Evolutionary conservation across 768 basidiomycete species (phyloP), one percentile per base, ranked within the genome.

Genomic region (Hirschioporus abietinus): DNA sequence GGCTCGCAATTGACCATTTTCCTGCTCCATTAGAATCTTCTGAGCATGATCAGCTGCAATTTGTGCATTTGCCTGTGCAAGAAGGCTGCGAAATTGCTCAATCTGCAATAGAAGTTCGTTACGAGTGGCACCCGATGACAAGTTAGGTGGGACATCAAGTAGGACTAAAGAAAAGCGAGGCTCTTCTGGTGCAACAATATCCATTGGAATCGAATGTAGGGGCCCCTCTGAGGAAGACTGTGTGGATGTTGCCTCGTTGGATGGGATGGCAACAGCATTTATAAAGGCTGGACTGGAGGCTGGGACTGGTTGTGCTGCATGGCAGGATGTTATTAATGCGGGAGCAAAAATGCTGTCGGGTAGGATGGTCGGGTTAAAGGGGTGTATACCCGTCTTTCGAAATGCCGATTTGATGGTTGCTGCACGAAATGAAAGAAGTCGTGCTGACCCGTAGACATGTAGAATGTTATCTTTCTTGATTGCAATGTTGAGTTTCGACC

Each of bases 351-450:
- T 66, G 58, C 30, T 36, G 7, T 30, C 25, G 0, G 65, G 65
- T 42, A 78, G 70, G 0, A 70, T 68, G 64, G 67, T 42, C 6
- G 23, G 71, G 66, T 78, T 69, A 7, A 77, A 65, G 24, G 74
- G 78, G 57, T 64, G 69, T 30, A 78, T 77, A 1, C 78, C 77
- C 0, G 73, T 75, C 64, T 75, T 75, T 36, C 59, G 25, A 65
- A 77, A 79, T 42, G 77, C 68, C 2, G 75, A 64, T 25, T 57
- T 30, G 68, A 78, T 78, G 15, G 78, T 78, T 10, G 64, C 77
- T 69, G 1, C 69, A 68, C 3, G 36, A 10, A 20, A 25, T 23
- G 76, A 73, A 8, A 57, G 25, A 2, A 35, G 36, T 7, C 74
- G 70, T 1, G 76, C 76, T 7, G 12, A 30, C 25, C 64, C 42